phyloP scores from a whole-genome alignment of 1,139 yeast species.

The Yamadazyma spencermartinsiae region DNA sequence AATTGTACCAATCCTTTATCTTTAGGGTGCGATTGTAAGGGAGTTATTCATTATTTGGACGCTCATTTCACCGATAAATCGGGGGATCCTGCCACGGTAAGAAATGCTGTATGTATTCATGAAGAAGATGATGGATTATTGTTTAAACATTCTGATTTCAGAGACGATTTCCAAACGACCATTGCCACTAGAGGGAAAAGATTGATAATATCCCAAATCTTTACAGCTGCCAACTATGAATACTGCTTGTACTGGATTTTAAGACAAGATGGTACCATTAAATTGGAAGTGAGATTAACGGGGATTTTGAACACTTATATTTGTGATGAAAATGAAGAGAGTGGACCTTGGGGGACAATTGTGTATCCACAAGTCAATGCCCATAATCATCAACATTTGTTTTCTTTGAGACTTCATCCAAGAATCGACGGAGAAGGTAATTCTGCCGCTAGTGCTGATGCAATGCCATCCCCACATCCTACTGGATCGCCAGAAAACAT shows the following conservation, averaged over 20 bases:
- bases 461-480: conserved; percentile 56
- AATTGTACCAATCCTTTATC: conserved; percentile 77
- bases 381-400: conserved; percentile 83
- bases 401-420: conserved; percentile 77
- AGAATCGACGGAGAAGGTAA: conserved; percentile 78
- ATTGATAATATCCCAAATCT: conserved; percentile 73
- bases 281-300: conserved; percentile 74
- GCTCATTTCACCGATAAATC: conserved; percentile 66
- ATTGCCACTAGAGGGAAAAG: conserved; percentile 75
- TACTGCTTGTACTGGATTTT: conserved; percentile 81
- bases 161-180: conserved; percentile 76
- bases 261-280: conserved; percentile 81
- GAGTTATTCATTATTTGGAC: conserved; percentile 78
- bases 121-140: conserved; percentile 82
- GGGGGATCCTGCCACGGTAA: conserved; percentile 70
- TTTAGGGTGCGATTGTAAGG: conserved; percentile 83
- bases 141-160: conserved; percentile 79
- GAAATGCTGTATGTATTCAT: conserved; percentile 79
- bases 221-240: conserved; percentile 85
- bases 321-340: conserved; percentile 60
- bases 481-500: conserved; percentile 66
- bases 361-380: conserved; percentile 83
- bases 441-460: conserved; percentile 72
- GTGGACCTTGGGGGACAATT: conserved; percentile 76
- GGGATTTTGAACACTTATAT: conserved; percentile 76